phyloP scores from a whole-genome alignment of 208 protist species.

The Leishmania mexicana region DNA sequence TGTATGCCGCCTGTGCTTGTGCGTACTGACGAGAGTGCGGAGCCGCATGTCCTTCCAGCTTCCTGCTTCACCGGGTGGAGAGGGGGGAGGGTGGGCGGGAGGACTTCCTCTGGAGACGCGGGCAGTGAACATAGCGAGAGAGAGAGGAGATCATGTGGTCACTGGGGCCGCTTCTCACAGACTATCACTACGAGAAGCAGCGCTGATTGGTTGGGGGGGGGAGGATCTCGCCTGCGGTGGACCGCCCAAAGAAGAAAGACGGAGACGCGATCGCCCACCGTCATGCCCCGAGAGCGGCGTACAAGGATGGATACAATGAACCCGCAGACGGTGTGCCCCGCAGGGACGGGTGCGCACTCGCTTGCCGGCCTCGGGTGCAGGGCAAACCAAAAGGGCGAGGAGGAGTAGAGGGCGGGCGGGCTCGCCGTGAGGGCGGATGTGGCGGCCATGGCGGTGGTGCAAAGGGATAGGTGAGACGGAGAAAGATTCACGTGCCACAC shows the following conservation, averaged over 20 bases:
- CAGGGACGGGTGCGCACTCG: too few relatives aligned
- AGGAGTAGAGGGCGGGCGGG: background rate
- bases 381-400: background rate
- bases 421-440: background rate
- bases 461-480: background rate
- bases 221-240: background rate
- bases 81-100: background rate
- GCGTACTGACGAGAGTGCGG: background rate
- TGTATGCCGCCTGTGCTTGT: background rate
- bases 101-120: background rate
- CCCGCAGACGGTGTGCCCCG: too few relatives aligned
- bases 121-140: background rate
- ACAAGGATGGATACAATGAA: background rate
- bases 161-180: background rate
- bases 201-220: background rate
- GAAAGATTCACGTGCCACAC: background rate
- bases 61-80: background rate
- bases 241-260: background rate
- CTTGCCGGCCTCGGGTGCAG: too few relatives aligned
- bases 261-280: background rate
- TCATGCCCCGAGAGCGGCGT: background rate
- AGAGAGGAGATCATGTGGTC: background rate
- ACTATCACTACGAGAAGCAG: background rate
- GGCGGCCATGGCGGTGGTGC: background rate
- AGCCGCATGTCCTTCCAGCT: background rate